These are phyloP conservation scores for Cytospora piceicola DNA, from an alignment of 2,329 filamentous ascomycete genomes.

Conservation along the genomic window DNA sequence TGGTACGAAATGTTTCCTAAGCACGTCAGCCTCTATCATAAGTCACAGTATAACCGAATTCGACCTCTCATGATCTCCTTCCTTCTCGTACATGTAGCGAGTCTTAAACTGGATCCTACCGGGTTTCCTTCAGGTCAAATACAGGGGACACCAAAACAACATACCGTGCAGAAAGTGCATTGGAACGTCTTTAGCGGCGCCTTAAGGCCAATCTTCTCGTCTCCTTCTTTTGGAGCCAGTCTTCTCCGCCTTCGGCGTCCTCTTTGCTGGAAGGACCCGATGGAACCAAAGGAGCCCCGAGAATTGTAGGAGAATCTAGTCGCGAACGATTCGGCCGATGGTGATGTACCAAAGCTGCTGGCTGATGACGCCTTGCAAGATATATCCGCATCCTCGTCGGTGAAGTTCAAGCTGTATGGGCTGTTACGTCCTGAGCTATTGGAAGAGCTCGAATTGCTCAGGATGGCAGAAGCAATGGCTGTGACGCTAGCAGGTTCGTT, in stretches of 20 bases:
- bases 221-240: slow-evolving; percentile 43
- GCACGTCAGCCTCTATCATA: slow-evolving; percentile 5
- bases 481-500: slow-evolving; percentile 64
- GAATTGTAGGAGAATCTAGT: slow-evolving; percentile 64
- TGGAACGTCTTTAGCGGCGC: slow-evolving; percentile 62
- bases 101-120: neutral
- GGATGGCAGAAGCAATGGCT: slow-evolving; percentile 60
- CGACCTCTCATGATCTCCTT: neutral
- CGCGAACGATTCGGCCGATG: slow-evolving; percentile 61
- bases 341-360: slow-evolving; percentile 64
- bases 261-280: slow-evolving; percentile 49
- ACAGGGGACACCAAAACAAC: neutral
- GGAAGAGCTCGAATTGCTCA: slow-evolving; percentile 52
- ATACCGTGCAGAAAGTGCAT: slow-evolving; percentile 66
- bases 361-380: slow-evolving; percentile 64
- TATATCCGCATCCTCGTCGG: slow-evolving; percentile 63
- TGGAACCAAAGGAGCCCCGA: slow-evolving; percentile 59
- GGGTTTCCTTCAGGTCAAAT: neutral
- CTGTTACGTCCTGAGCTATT: slow-evolving; percentile 60
- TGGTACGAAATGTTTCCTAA: slow-evolving; percentile 65
- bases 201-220: slow-evolving; percentile 43
- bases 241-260: slow-evolving; percentile 55
- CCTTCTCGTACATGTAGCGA: neutral
- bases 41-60: too few relatives aligned
- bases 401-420: slow-evolving; percentile 57